These are phyloP conservation scores for Syncephalis plumigaleata DNA, from an alignment of 371 early-diverging fungal genomes.

Conservation along the genomic window DNA sequence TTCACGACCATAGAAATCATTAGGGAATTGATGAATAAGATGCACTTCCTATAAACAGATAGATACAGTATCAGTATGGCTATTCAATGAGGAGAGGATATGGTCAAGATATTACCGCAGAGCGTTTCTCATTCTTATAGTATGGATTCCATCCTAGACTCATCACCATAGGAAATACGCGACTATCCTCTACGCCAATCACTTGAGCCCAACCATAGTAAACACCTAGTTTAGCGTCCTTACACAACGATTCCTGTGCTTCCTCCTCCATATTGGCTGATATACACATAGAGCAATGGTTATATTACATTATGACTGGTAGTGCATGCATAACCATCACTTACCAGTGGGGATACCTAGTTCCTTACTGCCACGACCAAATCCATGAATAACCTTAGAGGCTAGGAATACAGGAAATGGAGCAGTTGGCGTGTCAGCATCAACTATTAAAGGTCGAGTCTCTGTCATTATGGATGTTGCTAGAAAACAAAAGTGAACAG, in stretches of 20 bases:
- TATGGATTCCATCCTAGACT: conserved; percentile 97
- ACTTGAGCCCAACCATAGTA: conserved; percentile 91
- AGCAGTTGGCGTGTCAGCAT: conserved; percentile 22
- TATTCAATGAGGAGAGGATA: neutral
- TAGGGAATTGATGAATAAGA: conserved; percentile 66
- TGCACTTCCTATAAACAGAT: conserved; percentile 66
- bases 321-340: neutral
- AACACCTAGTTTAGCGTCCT: conserved; percentile 63
- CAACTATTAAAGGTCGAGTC: conserved; percentile 32
- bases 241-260: conserved; percentile 42
- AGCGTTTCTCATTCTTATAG: conserved; percentile 89
- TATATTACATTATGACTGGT: neutral
- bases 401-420: conserved; percentile 58
- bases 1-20: conserved; percentile 81
- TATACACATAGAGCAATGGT: neutral
- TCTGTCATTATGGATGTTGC: neutral
- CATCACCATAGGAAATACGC: conserved; percentile 91
- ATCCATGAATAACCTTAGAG: conserved; percentile 77
- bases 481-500: too few species aligned
- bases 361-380: conserved; percentile 89
- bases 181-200: conserved; percentile 14
- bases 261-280: conserved; percentile 80
- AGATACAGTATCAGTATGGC: neutral
- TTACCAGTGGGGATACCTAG: conserved; percentile 96
- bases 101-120: conserved; percentile 41